phyloP scores from a whole-genome alignment of 768 basidiomycete genomes.

The Macrolepiota albuminosa region DNA sequence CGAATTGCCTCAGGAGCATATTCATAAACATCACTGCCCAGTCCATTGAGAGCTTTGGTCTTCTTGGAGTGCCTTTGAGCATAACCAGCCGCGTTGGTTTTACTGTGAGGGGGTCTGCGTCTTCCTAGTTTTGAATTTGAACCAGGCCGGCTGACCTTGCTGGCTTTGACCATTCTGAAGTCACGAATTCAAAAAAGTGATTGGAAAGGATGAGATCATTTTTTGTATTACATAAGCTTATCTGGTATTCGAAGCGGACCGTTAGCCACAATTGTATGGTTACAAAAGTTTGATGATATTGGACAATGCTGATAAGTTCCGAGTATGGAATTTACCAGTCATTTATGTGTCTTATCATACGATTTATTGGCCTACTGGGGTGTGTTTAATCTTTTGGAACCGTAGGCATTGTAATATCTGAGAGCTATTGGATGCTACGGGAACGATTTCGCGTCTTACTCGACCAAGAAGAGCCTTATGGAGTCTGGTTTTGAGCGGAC shows the following conservation, averaged over 20 bases:
- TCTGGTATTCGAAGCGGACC: background rate
- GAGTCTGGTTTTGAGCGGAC: background rate
- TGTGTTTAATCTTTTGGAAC: no score
- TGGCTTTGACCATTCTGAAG: slow-evolving; percentile 5
- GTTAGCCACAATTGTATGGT: no score
- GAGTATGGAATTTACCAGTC: no score
- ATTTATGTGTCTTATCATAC: no score
- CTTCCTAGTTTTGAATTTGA: slow-evolving; percentile 10
- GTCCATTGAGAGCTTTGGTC: slow-evolving; percentile 24
- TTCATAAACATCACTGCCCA: slow-evolving; percentile 58
- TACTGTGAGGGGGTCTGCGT: slow-evolving; percentile 18
- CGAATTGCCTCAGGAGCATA: slow-evolving; percentile 46
- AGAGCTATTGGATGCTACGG: no score
- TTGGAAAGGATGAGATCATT: slow-evolving; percentile 1
- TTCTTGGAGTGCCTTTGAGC: slow-evolving; percentile 48
- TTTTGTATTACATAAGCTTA: slow-evolving; percentile 1
- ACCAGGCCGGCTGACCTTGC: slow-evolving; percentile 3
- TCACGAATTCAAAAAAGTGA: background rate
- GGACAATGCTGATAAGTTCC: no score
- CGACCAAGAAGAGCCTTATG: no score
- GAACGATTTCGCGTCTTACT: no score
- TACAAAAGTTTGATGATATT: no score
- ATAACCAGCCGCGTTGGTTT: slow-evolving; percentile 45
- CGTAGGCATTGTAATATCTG: no score
- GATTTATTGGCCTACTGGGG: no score